These are phyloP conservation scores for Talaromyces atroroseus DNA, from an alignment of 2,329 filamentous ascomycete genomes.

Conservation along the genomic window DNA sequence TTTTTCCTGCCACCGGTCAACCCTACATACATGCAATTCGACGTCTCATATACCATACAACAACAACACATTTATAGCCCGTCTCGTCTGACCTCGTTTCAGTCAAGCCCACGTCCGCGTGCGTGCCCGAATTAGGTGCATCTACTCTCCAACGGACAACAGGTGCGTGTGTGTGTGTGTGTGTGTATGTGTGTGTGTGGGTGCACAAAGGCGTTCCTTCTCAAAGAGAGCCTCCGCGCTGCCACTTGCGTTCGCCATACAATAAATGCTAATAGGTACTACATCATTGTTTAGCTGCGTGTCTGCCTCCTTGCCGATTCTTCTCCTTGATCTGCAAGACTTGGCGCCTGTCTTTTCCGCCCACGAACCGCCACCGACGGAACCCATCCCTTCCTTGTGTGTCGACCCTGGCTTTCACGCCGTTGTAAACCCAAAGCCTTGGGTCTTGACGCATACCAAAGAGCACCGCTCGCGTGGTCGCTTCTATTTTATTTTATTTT, in stretches of 20 bases:
- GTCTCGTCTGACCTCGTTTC: too few relatives aligned
- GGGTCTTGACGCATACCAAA: slow-evolving; percentile 6
- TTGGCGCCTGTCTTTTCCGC: slow-evolving; percentile 11
- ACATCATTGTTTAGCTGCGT: background rate
- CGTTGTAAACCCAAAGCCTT: background rate
- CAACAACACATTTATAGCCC: too few relatives aligned
- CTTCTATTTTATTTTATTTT: too few relatives aligned
- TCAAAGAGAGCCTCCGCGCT: too few relatives aligned
- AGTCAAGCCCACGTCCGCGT: too few relatives aligned
- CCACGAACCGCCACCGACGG: slow-evolving; percentile 6
- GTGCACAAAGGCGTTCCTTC: too few relatives aligned
- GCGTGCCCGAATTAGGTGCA: too few relatives aligned
- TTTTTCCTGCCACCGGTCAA: background rate
- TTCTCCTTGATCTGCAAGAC: slow-evolving; percentile 10
- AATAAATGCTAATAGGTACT: background rate
- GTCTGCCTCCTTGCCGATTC: background rate
- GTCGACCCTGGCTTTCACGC: background rate
- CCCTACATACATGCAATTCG: background rate
- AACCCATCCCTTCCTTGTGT: slow-evolving; percentile 4
- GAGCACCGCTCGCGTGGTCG: slow-evolving; percentile 3
- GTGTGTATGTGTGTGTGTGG: too few relatives aligned
- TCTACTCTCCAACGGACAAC: too few relatives aligned
- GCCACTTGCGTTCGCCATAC: too few relatives aligned
- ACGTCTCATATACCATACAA: too few relatives aligned
- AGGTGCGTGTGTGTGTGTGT: too few relatives aligned